phyloP scores from a whole-genome alignment of 176 grass and related monocot species.

The Cocos nucifera region DNA sequence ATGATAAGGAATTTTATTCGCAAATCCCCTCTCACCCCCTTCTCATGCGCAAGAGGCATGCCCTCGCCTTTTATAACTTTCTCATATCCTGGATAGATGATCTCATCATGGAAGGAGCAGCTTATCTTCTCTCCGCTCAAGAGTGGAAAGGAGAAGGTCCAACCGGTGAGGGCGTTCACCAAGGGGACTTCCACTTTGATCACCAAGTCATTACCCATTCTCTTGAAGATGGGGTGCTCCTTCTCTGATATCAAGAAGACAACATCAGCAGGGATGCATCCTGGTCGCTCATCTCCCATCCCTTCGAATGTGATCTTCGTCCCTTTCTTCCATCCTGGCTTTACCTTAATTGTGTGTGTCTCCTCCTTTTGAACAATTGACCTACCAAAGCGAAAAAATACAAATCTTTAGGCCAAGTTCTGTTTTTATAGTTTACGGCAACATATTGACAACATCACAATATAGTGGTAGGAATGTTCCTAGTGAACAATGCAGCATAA shows the following conservation, averaged over 20 bases:
- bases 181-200: slow-evolving; percentile 84
- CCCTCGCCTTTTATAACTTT: slow-evolving; percentile 73
- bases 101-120: slow-evolving; percentile 55
- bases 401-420: no score
- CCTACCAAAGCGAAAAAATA: slow-evolving; percentile 11
- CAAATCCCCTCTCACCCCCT: slow-evolving; percentile 50
- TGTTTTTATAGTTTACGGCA: no score
- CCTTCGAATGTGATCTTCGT: slow-evolving; percentile 55
- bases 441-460: no score
- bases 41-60: slow-evolving; percentile 50
- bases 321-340: slow-evolving; percentile 76
- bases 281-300: slow-evolving; percentile 65
- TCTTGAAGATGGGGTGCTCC: slow-evolving; percentile 72
- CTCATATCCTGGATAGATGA: slow-evolving; percentile 64
- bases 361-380: slow-evolving; percentile 69
- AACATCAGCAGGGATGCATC: slow-evolving; percentile 54
- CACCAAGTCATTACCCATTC: slow-evolving; percentile 66
- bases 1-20: slow-evolving; percentile 57
- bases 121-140: slow-evolving; percentile 60
- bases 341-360: slow-evolving; percentile 48
- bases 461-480: no score
- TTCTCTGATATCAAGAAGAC: slow-evolving; percentile 54
- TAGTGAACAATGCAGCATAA: no score
- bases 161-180: slow-evolving; percentile 69
- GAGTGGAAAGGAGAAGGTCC: slow-evolving; percentile 74